These are phyloP conservation scores for Neospermospora avenae DNA, from an alignment of 2,329 filamentous ascomycete genomes.

Conservation along the genomic window DNA sequence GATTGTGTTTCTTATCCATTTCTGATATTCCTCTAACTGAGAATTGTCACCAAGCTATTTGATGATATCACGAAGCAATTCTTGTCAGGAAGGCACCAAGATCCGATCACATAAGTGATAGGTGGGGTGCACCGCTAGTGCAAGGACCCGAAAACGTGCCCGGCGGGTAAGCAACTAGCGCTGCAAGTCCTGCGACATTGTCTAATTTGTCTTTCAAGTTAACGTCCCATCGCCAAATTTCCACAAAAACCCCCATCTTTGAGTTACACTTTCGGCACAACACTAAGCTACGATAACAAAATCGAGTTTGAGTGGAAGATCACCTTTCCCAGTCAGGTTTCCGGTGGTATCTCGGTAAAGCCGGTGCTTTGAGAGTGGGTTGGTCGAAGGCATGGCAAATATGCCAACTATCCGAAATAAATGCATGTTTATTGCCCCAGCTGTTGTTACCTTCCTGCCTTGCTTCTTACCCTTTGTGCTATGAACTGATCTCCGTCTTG, in stretches of 20 bases:
- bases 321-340: background rate
- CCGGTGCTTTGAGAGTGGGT: background rate
- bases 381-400: background rate
- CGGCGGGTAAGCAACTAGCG: background rate
- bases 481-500: background rate
- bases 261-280: background rate
- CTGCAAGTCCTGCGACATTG: too few species aligned
- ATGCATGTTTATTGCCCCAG: background rate
- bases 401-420: background rate
- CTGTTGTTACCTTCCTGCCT: background rate
- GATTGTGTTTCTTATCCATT: slow-evolving; percentile 7
- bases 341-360: background rate
- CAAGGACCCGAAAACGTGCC: background rate
- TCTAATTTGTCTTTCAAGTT: too few species aligned
- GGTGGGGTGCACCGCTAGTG: background rate
- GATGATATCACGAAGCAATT: background rate
- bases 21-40: too few species aligned
- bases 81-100: background rate
- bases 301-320: background rate
- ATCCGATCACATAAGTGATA: background rate
- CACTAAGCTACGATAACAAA: background rate
- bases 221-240: background rate
- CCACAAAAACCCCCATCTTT: slow-evolving; percentile 3
- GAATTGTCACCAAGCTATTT: too few species aligned
- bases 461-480: background rate